Conservation (phyloP, 257 asterid genomes). For the Haberlea rhodopensis region DNA sequence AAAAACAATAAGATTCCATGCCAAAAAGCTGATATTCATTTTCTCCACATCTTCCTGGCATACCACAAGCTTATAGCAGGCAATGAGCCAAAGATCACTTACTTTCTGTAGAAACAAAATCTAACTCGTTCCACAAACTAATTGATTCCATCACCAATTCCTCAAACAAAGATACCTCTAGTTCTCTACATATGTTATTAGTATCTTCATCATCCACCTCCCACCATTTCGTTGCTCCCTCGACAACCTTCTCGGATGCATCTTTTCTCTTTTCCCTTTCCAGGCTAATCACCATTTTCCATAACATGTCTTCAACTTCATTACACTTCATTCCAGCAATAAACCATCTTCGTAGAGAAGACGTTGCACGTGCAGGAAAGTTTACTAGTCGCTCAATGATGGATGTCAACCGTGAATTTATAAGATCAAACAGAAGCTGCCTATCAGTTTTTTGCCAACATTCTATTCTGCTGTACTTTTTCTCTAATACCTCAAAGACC, state of each 20-base stretch:
- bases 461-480: constrained; percentile 60
- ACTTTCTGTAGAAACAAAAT: background rate
- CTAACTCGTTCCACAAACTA: constrained; percentile 30
- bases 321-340: constrained; percentile 36
- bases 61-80: background rate
- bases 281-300: constrained; percentile 50
- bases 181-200: constrained; percentile 50
- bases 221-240: constrained; percentile 44
- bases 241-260: constrained; percentile 38
- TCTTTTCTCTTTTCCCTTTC: constrained; percentile 38
- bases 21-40: background rate
- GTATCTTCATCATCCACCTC: constrained; percentile 53
- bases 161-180: constrained; percentile 52
- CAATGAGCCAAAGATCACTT: background rate
- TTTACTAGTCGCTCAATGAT: constrained; percentile 32
- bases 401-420: constrained; percentile 47
- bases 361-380: constrained; percentile 21
- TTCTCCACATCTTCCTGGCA: background rate
- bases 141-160: constrained; percentile 56
- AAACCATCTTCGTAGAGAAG: constrained; percentile 22
- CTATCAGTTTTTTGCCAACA: constrained; percentile 63
- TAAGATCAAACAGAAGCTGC: constrained; percentile 60
- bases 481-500: constrained; percentile 56
- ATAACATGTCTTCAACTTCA: constrained; percentile 68
- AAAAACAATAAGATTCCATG: background rate